Evolutionary conservation across 2,329 filamentous ascomycete genomes (phyloP), one percentile per base, ranked within the genome.

Genomic region (Trichoderma sp.): DNA sequence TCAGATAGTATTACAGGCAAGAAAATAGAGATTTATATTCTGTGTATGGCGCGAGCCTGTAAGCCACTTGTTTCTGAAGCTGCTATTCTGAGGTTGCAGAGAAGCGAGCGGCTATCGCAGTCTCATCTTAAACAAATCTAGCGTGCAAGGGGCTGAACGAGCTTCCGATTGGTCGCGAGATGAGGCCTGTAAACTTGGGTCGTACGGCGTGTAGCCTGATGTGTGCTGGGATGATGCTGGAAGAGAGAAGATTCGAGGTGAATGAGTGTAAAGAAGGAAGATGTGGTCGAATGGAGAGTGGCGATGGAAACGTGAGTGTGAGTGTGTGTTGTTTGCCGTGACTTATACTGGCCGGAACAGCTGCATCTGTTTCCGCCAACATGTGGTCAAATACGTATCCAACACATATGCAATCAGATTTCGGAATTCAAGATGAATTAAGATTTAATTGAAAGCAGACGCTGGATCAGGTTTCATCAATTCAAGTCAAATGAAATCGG

Each of bases 51-150:
- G 41, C 28, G 19, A 43, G 17, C 34, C 19, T 17, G 17, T 15
- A 15, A 24, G 41, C 54, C 45, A 39, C 10, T 19, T 28, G 19
- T 45, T 51, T 1, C 34, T 0, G 10, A 12, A 51, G 57, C 57
- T 63, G 39, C 50, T 63, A 63, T 63, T 54, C 41, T 63, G 50
- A 47, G 59, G 41, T 15, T 30, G 21, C 24, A 41, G 47, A 58
- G 28, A 48, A 45, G 12, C n/a, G 59, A 55, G 59, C 59, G 59
- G 59, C 59, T 63, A 63, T 55, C 59, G 28, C 19, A 47, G 59
- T 63, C 50, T 63, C 50, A 55, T 63, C 48, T 55, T 55, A 45
- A 41, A 3, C 34, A 3, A 60, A 60, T 52, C 41, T 34, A 45
- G 41, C 17, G 59, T 62, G 59, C 59, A 62, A 26, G 59, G 59